Percentiles rank a stretch among this genome's conserved stretches.
Conservation (phyloP, 805 yeast genomes). For the Hanseniaspora vineae region DNA sequence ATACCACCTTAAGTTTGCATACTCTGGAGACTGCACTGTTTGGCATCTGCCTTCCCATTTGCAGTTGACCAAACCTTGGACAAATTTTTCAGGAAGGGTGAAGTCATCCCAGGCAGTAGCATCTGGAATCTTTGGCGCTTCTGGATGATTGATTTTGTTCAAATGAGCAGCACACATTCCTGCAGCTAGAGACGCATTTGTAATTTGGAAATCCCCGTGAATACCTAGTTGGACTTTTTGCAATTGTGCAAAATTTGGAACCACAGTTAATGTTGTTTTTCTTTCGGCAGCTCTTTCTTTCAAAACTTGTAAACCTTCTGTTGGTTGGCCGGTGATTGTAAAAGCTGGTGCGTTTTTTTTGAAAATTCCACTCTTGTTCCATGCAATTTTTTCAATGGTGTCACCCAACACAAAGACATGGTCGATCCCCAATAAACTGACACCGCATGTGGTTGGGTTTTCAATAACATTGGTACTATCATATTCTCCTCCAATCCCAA, state of each 20-base stretch:
- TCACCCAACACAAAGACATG: constrained; percentile 79
- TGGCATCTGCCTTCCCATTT: constrained; percentile 97
- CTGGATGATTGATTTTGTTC: constrained; percentile 26
- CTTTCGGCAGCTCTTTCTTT: constrained; percentile 58
- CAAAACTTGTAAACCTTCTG: constrained; percentile 42
- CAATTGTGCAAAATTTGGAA: constrained; percentile 31
- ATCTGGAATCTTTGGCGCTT: constrained; percentile 4
- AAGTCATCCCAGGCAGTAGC: constrained; percentile 9
- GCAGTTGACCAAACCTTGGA: constrained; percentile 50
- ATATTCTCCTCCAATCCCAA: constrained; percentile 95
- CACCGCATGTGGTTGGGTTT: constrained; percentile 74
- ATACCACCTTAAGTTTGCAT: constrained; percentile 51
- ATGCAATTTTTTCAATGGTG: constrained; percentile 80
- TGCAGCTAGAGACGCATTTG: constrained; percentile 82
- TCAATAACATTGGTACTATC: constrained; percentile 89
- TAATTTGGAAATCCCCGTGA: constrained; percentile 71
- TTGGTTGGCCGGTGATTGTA: constrained; percentile 46
- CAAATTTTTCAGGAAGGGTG: constrained; percentile 35
- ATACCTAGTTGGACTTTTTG: constrained; percentile 44
- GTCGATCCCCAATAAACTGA: constrained; percentile 80
- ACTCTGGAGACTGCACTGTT: constrained; percentile 32
- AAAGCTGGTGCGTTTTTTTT: constrained; percentile 57
- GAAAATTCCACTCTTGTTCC: constrained; percentile 94
- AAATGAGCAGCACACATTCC: constrained; percentile 45
- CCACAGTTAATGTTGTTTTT: constrained; percentile 36